Evolutionary conservation across 2,329 filamentous ascomycete species (phyloP).

Genomic region (Talaromyces sp.): DNA sequence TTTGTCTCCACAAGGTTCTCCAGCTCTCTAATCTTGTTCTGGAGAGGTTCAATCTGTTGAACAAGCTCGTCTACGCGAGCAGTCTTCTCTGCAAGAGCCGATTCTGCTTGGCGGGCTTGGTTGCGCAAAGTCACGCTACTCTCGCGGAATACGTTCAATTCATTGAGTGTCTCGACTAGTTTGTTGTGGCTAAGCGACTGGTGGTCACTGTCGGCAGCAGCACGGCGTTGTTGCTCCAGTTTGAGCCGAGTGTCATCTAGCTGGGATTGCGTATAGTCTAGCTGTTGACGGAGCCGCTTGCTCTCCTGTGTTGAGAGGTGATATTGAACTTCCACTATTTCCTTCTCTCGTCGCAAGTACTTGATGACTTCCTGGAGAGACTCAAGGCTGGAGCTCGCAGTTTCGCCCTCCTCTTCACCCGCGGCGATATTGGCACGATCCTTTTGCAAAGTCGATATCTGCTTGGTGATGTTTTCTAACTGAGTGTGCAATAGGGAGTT

Average conservation of each 20-base stretch:
- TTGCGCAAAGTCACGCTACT: constrained; percentile 87
- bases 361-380: constrained; percentile 85
- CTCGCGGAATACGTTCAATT: constrained; percentile 92
- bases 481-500: constrained; percentile 88
- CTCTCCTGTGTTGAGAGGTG: constrained; percentile 83
- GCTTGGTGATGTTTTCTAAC: constrained; percentile 72
- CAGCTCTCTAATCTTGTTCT: constrained; percentile 72
- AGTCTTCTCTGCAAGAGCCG: constrained; percentile 68
- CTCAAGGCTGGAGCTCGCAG: constrained; percentile 55
- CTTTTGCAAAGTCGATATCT: constrained; percentile 75
- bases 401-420: constrained; percentile 40
- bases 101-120: constrained; percentile 73
- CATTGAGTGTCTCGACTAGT: constrained; percentile 88
- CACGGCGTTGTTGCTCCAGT: constrained; percentile 79
- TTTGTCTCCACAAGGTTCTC: constrained; percentile 75
- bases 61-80: constrained; percentile 69
- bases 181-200: constrained; percentile 77
- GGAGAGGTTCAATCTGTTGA: constrained; percentile 71
- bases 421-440: constrained; percentile 58
- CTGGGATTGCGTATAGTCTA: constrained; percentile 79
- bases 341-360: constrained; percentile 90
- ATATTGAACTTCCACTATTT: constrained; percentile 94
- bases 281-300: constrained; percentile 82
- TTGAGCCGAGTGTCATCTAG: constrained; percentile 85
- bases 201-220: constrained; percentile 66